Percentiles rank a stretch among this genome's conserved stretches.
phyloP scores from a whole-genome alignment of 1,139 yeast genomes.

The Magnusiomyces ingens region DNA sequence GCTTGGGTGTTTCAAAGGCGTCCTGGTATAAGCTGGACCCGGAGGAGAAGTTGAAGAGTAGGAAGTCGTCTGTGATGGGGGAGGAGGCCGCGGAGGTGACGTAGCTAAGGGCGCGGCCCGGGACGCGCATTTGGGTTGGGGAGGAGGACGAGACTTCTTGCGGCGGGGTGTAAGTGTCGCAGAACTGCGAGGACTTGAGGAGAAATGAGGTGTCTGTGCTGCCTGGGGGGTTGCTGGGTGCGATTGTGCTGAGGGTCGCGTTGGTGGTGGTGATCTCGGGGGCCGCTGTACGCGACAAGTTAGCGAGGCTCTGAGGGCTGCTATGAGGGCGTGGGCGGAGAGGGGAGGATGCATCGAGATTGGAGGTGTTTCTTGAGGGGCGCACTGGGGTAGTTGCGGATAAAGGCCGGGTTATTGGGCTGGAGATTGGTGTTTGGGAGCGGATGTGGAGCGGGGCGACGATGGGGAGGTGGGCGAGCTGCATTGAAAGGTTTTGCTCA shows the following conservation, averaged over 20 bases:
- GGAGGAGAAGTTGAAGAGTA: neutral
- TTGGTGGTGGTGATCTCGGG: neutral
- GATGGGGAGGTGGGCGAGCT: too few relatives aligned
- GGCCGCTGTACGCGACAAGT: neutral
- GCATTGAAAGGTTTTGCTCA: too few relatives aligned
- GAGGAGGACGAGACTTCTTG: neutral
- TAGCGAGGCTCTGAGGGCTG: neutral
- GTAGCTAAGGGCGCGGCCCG: neutral
- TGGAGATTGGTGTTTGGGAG: too few relatives aligned
- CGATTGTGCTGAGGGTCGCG: neutral
- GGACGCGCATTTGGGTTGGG: neutral
- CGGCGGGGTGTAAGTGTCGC: slow-evolving; percentile 3
- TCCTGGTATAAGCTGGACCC: slow-evolving; percentile 10
- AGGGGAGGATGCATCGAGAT: too few relatives aligned
- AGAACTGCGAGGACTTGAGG: neutral
- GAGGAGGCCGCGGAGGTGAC: neutral
- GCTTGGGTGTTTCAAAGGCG: slow-evolving; percentile 13
- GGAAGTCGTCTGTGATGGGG: neutral
- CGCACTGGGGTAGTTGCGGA: too few relatives aligned
- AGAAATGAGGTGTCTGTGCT: neutral
- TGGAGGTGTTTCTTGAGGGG: too few relatives aligned
- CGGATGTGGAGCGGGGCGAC: too few relatives aligned
- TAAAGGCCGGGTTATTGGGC: too few relatives aligned
- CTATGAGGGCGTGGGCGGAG: neutral
- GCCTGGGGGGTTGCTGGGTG: neutral